phyloP scores from a whole-genome alignment of 2,329 filamentous ascomycete genomes.

The Penicillium sp. region DNA sequence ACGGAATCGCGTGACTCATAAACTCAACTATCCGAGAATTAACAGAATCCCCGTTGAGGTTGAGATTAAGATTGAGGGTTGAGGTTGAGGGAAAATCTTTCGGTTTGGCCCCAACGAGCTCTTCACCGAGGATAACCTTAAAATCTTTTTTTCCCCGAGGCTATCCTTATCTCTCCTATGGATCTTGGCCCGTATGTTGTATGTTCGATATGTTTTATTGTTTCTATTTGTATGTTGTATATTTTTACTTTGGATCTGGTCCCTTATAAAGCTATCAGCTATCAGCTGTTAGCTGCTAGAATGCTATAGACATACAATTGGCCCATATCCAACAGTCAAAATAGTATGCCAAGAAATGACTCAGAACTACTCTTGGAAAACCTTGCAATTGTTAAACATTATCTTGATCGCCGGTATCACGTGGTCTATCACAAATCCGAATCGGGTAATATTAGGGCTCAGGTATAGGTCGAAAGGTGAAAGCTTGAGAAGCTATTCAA shows the following conservation, averaged over 20 bases:
- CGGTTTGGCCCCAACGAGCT: constrained; percentile 19
- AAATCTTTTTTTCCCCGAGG: not conserved
- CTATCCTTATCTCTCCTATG: not conserved
- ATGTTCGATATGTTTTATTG: not conserved
- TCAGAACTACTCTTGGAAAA: not conserved
- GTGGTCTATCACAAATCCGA: not conserved
- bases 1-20: not conserved
- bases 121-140: constrained; percentile 26
- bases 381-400: not conserved
- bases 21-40: not conserved
- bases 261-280: not conserved
- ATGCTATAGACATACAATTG: not conserved
- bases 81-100: constrained; percentile 16
- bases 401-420: not conserved
- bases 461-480: not conserved
- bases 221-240: not conserved
- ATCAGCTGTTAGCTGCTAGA: not conserved
- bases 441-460: not conserved
- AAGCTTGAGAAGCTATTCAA: not conserved
- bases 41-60: constrained; percentile 12
- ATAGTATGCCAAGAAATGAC: not conserved
- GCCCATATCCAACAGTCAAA: not conserved
- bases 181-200: not conserved
- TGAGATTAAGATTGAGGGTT: constrained; percentile 8
- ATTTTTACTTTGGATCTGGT: not conserved